Base-by-base conservation (phyloP, 345 rosid genomes). In the Hibiscus trionum region DNA sequence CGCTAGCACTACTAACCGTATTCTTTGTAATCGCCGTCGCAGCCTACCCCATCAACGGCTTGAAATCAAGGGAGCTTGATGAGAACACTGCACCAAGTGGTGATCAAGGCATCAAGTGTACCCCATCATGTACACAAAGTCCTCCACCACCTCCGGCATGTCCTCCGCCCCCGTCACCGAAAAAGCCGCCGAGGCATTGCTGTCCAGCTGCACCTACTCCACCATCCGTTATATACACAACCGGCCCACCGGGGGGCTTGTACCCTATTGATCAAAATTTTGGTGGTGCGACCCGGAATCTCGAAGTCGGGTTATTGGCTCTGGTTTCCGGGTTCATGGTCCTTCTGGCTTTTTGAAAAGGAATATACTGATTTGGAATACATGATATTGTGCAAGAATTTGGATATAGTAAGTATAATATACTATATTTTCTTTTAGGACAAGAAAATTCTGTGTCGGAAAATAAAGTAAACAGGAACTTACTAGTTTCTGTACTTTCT, bases 191-290 rank as follows among this genome's bases (percentile, higher is more conserved):
- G 17, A 81, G 86, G 3, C 11, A 76, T 7, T 49, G 81, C 76
- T 84, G 88, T 67, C 88, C 91, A 31, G 75, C 82, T 0, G 89
- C 88, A 27, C 89, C 89, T 3, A 64, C 52, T 11, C 86, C 91
- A 1, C 37, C 84, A 9, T 72, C 80, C 4, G 65, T 69, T 44
- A 74, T 88, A 39, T 88, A 84, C 82, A 79, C 84, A 61, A 84
- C 90, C 1, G 88, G 92, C 42, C 92, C 92, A 3, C 92, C 92
- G 37, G 90, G 88, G 59, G 66, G 70, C 71, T 71, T 88, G 53
- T 88, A 88, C 75, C 88, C 92, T 5, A n/a, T 88, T 29, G 90
- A 83, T 72, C 77, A 76, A 14, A 58, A 75, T 24, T 82, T 77
- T 35, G 74, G 79, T 11, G 80, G 79, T 21, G 83, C 73, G 50